These are phyloP conservation scores for Pseudotsuga menziesii DNA, from an alignment of 75 land plant species.

Conservation along the genomic window DNA sequence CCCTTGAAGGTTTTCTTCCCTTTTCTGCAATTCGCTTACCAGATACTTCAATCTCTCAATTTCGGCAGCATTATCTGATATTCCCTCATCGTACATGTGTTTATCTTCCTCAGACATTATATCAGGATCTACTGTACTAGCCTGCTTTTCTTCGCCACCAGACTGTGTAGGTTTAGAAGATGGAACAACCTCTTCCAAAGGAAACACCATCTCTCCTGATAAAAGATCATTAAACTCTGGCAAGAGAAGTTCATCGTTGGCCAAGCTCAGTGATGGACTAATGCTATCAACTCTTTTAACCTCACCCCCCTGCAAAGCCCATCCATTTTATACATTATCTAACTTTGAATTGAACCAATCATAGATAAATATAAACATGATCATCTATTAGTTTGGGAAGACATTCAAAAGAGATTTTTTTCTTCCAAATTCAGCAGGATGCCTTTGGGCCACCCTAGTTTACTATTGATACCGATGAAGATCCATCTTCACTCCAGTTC, in stretches of 20 bases:
- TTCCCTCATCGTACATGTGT: conserved; percentile 7
- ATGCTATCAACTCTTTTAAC: conserved; percentile 22
- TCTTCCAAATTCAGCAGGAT: neutral
- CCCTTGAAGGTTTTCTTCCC: conserved; percentile 62
- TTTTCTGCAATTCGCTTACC: conserved; percentile 53
- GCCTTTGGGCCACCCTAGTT: neutral
- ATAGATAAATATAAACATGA: neutral
- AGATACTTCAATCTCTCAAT: conserved; percentile 32
- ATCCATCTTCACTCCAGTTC: no score
- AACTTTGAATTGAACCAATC: neutral
- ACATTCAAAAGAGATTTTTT: neutral
- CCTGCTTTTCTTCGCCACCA: neutral
- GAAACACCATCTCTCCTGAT: conserved; percentile 23
- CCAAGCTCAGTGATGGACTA: conserved; percentile 30
- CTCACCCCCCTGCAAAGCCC: conserved; percentile 15
- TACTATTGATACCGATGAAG: neutral
- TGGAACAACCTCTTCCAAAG: conserved; percentile 8
- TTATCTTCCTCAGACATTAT: conserved; percentile 15
- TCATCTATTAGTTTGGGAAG: neutral
- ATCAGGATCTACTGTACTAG: neutral
- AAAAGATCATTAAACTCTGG: conserved; percentile 76
- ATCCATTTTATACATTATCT: neutral
- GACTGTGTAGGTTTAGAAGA: neutral
- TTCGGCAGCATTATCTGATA: conserved; percentile 47
- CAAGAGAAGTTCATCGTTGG: conserved; percentile 43